Evolutionary conservation across 1,139 yeast species (phyloP), one percentile per base, ranked within the genome.

Genomic region (Lodderomyces jiufengensis): DNA sequence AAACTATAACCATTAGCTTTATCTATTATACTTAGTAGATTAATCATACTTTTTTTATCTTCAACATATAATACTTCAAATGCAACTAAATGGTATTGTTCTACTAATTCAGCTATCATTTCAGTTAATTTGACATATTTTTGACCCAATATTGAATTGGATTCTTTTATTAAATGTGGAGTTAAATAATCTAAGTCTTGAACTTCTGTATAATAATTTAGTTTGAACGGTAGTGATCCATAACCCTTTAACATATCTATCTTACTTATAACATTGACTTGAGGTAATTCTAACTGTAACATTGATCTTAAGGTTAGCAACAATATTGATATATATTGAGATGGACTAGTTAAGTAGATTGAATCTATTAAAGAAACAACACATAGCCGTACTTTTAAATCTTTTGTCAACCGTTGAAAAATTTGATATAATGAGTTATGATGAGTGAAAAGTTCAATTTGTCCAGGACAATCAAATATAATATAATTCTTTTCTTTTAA

Each of bases 1-100:
- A 86, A 88, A 47, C 85, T 74, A 55, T 94, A 94, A 0, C 99
- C 99, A 48, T 82, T 85, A 2, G 97, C 94, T 54, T 84, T 87
- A 54, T 94, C 99, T 10, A 94, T 77, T 1, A 78, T 68, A 11
- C 84, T 73, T 37, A 92, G 69, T 25, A 94, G 59, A 37, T 81
- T 73, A 25, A 92, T 88, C 98, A 94, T 92, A 24, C 94, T 80
- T 45, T 80, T 78, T 53, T 90, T 90, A 56, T 92, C 94, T 52
- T 94, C 98, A 4, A 94, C 85, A 0, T 95, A 78, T 27, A 94
- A 62, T 1, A 92, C 98, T 50, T 88, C 95, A 54, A 84, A 94
- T 3, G 86, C 79, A 0, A 94, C 95, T 36, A 94, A 66, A 32
- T 88, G 85, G 58, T 83, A 94, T 52, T 90, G 97, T 41, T 82